A percentile compares a stretch with the other conserved stretches of the same genome.
phyloP scores from a whole-genome alignment of 1,284 basidiomycete genomes.

The Agroathelia rolfsii region DNA sequence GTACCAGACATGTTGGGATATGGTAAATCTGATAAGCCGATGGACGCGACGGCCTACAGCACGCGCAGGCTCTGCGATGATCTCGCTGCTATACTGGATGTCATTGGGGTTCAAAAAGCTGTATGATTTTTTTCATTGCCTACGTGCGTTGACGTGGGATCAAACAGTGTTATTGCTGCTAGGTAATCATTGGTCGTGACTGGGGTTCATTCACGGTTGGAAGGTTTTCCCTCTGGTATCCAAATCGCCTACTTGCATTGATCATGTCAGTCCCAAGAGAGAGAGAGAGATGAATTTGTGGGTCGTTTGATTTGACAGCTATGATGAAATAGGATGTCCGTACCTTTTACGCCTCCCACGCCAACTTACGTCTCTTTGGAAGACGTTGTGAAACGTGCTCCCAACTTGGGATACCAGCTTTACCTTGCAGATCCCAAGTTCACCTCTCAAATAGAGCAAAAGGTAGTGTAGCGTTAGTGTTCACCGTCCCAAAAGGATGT shows the following conservation, averaged over 20 bases:
- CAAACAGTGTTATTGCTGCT: neutral
- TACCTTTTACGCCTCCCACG: constrained; percentile 51
- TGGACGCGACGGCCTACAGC: constrained; percentile 43
- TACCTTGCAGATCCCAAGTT: constrained; percentile 45
- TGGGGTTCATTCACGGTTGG: constrained; percentile 56
- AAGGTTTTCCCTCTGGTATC: constrained; percentile 60
- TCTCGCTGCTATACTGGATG: constrained; percentile 51
- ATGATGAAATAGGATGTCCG: constrained; percentile 36
- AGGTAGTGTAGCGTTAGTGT: no score
- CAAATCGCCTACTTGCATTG: constrained; percentile 44
- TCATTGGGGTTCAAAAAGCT: constrained; percentile 37
- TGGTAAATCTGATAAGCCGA: constrained; percentile 56
- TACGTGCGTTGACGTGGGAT: constrained; percentile 5
- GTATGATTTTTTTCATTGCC: constrained; percentile 26
- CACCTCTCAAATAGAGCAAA: constrained; percentile 39
- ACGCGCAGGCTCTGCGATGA: constrained; percentile 50
- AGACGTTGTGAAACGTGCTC: constrained; percentile 37
- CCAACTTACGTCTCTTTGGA: constrained; percentile 37
- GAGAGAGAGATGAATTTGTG: no score
- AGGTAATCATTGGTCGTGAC: constrained; percentile 65
- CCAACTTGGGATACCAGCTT: constrained; percentile 52
- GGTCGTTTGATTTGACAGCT: constrained; percentile 3
- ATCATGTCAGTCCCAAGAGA: constrained; percentile 36
- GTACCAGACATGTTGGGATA: constrained; percentile 69
- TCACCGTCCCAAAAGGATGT: no score